Percentiles rank a stretch among this genome's conserved stretches.
Conservation (phyloP, 495 filamentous ascomycete species). For the Penicillium diatomitis region DNA sequence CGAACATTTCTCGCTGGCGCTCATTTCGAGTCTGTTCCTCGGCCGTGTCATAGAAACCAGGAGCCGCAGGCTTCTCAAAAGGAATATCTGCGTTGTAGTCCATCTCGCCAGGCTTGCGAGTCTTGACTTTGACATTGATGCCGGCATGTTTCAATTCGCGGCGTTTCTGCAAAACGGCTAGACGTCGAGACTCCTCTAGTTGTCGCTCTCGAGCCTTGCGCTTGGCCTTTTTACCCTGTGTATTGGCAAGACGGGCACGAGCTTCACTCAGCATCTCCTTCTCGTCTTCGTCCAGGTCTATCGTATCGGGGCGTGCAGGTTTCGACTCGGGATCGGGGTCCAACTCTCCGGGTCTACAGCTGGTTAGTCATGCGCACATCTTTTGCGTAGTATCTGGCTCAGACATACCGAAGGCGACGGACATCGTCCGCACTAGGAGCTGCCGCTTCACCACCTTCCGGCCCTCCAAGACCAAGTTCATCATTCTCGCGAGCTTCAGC, state of each 20-base stretch:
- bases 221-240: slow-evolving; percentile 98
- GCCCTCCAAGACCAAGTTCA: slow-evolving; percentile 77
- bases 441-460: slow-evolving; percentile 74
- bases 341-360: slow-evolving; percentile 68
- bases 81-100: slow-evolving; percentile 99
- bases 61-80: slow-evolving; percentile 83
- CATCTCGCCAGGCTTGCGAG: slow-evolving; percentile 90
- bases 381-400: background rate
- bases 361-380: slow-evolving; percentile 11
- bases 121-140: slow-evolving; percentile 96
- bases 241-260: slow-evolving; percentile 90
- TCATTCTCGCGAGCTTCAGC: slow-evolving; percentile 82
- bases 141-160: slow-evolving; percentile 94
- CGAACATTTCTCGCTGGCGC: slow-evolving; percentile 76
- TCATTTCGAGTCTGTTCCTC: slow-evolving; percentile 79
- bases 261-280: slow-evolving; percentile 99
- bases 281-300: slow-evolving; percentile 97
- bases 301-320: slow-evolving; percentile 92
- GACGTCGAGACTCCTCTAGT: slow-evolving; percentile 82
- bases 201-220: slow-evolving; percentile 93
- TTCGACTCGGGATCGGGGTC: slow-evolving; percentile 96
- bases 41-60: slow-evolving; percentile 87
- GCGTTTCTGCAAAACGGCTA: slow-evolving; percentile 89
- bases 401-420: slow-evolving; percentile 56
- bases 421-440: slow-evolving; percentile 94